These are phyloP conservation scores for Rosa lucieae DNA, from an alignment of 306 rosid species.

Conservation along the genomic window DNA sequence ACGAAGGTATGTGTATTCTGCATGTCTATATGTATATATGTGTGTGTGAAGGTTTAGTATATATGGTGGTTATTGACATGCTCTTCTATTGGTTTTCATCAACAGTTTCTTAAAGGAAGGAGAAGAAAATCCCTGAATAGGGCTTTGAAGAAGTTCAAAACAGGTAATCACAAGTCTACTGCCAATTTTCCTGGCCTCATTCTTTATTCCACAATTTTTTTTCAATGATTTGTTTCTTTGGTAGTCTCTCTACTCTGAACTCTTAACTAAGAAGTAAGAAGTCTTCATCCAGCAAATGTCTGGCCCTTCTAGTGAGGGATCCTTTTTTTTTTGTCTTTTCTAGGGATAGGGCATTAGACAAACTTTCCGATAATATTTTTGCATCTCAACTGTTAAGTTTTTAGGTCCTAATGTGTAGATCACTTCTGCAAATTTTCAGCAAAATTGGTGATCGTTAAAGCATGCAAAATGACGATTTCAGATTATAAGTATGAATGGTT, in stretches of 20 bases:
- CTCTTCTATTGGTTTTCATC: background rate
- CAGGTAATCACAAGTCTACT: constrained; percentile 35
- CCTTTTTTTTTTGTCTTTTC: too few relatives aligned
- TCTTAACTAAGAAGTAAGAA: background rate
- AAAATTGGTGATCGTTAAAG: too few relatives aligned
- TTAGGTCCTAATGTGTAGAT: too few relatives aligned
- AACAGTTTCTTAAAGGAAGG: constrained; percentile 43
- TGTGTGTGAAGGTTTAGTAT: background rate
- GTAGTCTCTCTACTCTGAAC: too few relatives aligned
- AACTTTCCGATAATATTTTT: too few relatives aligned
- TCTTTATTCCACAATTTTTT: background rate
- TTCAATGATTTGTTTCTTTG: background rate
- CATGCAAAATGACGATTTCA: too few relatives aligned
- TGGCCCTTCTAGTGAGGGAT: too few relatives aligned
- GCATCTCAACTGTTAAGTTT: too few relatives aligned
- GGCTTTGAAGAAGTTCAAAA: constrained; percentile 53
- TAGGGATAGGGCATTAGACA: too few relatives aligned
- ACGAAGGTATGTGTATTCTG: constrained; percentile 29
- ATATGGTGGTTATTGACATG: background rate
- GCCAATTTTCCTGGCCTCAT: background rate
- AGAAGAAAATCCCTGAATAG: constrained; percentile 45
- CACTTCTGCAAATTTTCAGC: too few relatives aligned
- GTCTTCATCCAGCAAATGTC: too few relatives aligned
- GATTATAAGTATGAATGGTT: too few relatives aligned
- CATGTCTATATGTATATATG: background rate